Evolutionary conservation across 78 protist species (phyloP).

Genomic region (Dictyostelium firmibasis): DNA sequence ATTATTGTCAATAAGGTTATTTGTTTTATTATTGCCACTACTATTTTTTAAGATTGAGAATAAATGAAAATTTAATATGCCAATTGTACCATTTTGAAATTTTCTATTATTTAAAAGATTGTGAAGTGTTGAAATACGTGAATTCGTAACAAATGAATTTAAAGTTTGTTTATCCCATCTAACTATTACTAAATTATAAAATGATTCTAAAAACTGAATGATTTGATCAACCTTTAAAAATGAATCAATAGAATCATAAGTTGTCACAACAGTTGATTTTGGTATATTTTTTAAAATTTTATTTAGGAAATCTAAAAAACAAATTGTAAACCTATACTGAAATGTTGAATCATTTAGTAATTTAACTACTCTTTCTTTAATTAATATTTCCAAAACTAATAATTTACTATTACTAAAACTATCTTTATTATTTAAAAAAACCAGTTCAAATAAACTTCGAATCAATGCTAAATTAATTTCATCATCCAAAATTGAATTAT

Average conservation of each 20-base stretch:
- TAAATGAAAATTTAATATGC: constrained; percentile 7
- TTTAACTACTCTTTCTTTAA: background rate
- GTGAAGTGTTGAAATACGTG: background rate
- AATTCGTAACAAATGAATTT: background rate
- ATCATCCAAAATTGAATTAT: too few relatives aligned
- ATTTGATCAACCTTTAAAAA: background rate
- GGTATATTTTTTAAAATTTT: background rate
- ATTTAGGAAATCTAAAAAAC: background rate
- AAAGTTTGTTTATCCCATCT: background rate
- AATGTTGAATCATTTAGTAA: background rate
- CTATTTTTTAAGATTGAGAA: background rate
- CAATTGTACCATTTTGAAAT: constrained; percentile 21
- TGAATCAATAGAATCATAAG: background rate
- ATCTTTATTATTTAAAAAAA: background rate
- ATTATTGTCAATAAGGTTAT: background rate
- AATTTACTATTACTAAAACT: background rate
- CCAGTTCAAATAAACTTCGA: background rate
- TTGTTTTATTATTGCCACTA: background rate
- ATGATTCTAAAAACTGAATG: background rate
- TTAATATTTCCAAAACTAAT: background rate
- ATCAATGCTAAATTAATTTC: background rate
- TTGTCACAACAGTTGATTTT: too few relatives aligned
- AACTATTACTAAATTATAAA: background rate
- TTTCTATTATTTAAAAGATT: background rate
- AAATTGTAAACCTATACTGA: background rate